phyloP scores from a whole-genome alignment of 208 protist genomes.

The Trypanosoma congolense region DNA sequence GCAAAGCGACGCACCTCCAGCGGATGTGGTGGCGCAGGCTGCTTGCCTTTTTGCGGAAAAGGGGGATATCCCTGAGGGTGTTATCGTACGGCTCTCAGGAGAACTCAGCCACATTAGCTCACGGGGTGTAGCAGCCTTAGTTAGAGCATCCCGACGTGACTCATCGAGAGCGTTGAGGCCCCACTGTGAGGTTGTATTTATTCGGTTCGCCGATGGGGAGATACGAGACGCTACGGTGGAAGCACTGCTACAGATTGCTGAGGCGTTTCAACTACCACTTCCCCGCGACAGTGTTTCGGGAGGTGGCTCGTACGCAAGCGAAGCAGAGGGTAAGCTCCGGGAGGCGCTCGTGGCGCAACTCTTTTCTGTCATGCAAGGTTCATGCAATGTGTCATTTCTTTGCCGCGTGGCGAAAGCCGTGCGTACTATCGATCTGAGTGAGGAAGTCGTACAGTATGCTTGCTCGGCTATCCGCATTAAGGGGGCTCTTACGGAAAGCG shows the following conservation, averaged over 20 bases:
- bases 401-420: constrained; percentile 12
- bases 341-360: constrained; percentile 18
- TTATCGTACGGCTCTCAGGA: constrained; percentile 19
- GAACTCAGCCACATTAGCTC: constrained; percentile 9
- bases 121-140: constrained; percentile 28
- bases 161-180: constrained; percentile 21
- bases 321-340: constrained; percentile 6
- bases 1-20: constrained; percentile 4
- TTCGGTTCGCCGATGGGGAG: constrained; percentile 5
- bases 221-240: constrained; percentile 21
- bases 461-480: constrained; percentile 10
- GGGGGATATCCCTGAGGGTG: constrained; percentile 22
- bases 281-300: constrained; percentile 19
- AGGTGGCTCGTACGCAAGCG: background rate
- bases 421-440: constrained; percentile 9
- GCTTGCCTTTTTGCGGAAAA: constrained; percentile 19
- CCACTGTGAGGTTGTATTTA: constrained; percentile 17
- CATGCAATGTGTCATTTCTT: constrained; percentile 1
- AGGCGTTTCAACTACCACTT: constrained; percentile 19
- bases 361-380: constrained; percentile 18
- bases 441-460: constrained; percentile 21
- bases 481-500: background rate
- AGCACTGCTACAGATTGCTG: constrained; percentile 22
- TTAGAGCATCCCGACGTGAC: constrained; percentile 31
- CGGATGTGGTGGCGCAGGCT: constrained; percentile 18